Base-by-base conservation (phyloP, 768 basidiomycete species). In the Trametes maxima region DNA sequence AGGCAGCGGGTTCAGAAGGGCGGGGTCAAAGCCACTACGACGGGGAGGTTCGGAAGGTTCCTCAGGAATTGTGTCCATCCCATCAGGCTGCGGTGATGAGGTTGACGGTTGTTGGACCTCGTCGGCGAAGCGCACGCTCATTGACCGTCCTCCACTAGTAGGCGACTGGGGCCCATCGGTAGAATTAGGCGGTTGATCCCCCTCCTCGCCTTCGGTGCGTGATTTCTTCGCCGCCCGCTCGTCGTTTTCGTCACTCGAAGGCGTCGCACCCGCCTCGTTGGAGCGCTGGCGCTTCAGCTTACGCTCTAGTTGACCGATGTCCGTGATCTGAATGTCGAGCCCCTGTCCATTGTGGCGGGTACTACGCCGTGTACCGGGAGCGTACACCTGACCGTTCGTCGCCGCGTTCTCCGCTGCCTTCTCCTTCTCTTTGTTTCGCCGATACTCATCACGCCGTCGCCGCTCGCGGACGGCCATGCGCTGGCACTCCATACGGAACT, bases 401-500 rank as follows among this genome's bases (percentile, higher is more conserved):
- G 65, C 67, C 36, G 54, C 63, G 19, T 66, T 8, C 21, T 54
- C 42, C 40, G 53, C 37, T 46, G 55, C 70, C 65, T 74, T 77
- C 57, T 68, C 76, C 61, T 75, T 71, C 63, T 73, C 73, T 66
- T 57, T 69, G 36, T 69, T 66, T 50, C 69, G 69, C 57, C 72
- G 69, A 44, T 69, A 70, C 62, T 85, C 87, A 10, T 83, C 82
- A 60, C 85, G 73, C 66, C 90, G 79, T 75, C 86, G 83, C 60
- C 85, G 76, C 70, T 95, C 91, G 53, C 88, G 79, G 40, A 74
- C 80, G 14, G 92, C 90, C 91, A 95, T 95, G 64, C 91, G 81
- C 71, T 90, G 88, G 72, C 95, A 98, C 72, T 98, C 96, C 28
- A 86, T 59, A 52, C 79, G 78, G 72, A 97, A 89, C 54, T 84